phyloP scores from a whole-genome alignment of 2,329 filamentous ascomycete genomes.

The Thielaviopsis musarum region DNA sequence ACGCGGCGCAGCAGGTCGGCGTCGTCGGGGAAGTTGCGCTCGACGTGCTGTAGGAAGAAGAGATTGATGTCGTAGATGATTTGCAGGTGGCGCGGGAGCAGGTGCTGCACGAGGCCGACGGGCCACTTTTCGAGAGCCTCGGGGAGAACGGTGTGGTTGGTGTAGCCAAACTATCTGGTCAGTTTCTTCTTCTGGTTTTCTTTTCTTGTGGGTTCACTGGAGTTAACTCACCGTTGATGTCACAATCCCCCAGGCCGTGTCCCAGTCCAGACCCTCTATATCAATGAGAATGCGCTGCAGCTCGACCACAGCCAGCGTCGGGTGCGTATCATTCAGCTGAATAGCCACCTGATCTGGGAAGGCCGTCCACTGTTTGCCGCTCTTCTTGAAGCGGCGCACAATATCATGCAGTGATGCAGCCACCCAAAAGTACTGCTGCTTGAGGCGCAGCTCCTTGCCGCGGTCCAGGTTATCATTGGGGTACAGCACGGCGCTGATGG shows the following conservation, averaged over 20 bases:
- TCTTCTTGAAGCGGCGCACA: conserved; percentile 95
- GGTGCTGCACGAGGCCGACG: conserved; percentile 76
- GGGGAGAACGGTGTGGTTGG: conserved; percentile 93
- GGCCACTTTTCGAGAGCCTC: conserved; percentile 98
- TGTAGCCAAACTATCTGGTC: conserved; percentile 61
- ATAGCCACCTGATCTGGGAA: conserved; percentile 94
- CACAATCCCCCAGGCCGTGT: conserved; percentile 75
- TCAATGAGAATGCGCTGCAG: conserved; percentile 85
- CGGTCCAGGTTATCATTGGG: conserved; percentile 95
- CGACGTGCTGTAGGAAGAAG: conserved; percentile 78
- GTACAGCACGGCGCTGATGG: conserved; percentile 92
- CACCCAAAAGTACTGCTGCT: conserved; percentile 99
- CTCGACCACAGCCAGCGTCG: conserved; percentile 89
- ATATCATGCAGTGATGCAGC: conserved; percentile 93
- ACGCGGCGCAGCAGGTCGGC: conserved; percentile 70
- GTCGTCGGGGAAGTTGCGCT: conserved; percentile 79
- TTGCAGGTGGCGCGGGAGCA: conserved; percentile 84
- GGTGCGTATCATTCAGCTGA: conserved; percentile 95
- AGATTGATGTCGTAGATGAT: conserved; percentile 99
- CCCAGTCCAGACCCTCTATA: conserved; percentile 81
- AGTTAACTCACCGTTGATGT: conserved; percentile 40
- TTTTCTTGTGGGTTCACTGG: too few species aligned
- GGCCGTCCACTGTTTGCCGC: conserved; percentile 74
- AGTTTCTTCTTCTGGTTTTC: not conserved
- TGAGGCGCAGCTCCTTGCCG: conserved; percentile 90